Conservation (phyloP, 2,329 filamentous ascomycete species). For the Metarhizium sp. region DNA sequence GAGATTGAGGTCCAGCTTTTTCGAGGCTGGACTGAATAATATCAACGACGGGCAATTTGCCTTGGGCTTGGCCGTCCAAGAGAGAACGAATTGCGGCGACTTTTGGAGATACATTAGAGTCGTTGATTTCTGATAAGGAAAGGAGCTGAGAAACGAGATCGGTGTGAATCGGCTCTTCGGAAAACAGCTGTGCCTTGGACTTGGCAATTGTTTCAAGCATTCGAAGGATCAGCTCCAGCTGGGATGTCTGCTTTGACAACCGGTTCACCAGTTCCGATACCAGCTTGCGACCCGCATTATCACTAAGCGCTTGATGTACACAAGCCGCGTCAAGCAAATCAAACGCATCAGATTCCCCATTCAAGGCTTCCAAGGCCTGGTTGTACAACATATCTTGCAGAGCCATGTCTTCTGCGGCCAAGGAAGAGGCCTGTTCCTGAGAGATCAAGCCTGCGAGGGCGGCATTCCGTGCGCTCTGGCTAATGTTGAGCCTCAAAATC, state of each 20-base stretch:
- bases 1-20: slow-evolving; percentile 34
- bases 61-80: slow-evolving; percentile 33
- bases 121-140: slow-evolving; percentile 40
- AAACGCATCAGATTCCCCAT: slow-evolving; percentile 26
- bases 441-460: slow-evolving; percentile 38
- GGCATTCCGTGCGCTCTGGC: slow-evolving; percentile 12
- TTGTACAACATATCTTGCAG: slow-evolving; percentile 40
- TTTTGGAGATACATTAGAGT: slow-evolving; percentile 28
- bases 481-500: slow-evolving; percentile 25
- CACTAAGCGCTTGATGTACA: slow-evolving; percentile 29
- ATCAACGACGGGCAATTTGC: slow-evolving; percentile 33
- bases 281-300: slow-evolving; percentile 23
- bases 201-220: slow-evolving; percentile 40
- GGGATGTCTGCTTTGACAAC: slow-evolving; percentile 19
- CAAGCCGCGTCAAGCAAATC: slow-evolving; percentile 40
- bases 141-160: slow-evolving; percentile 43
- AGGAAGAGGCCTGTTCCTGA: slow-evolving; percentile 25
- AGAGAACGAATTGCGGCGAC: slow-evolving; percentile 32
- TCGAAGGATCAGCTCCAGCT: slow-evolving; percentile 25
- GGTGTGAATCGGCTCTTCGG: slow-evolving; percentile 35
- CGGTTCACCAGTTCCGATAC: slow-evolving; percentile 25
- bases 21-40: slow-evolving; percentile 50
- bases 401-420: slow-evolving; percentile 27
- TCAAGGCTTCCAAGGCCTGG: slow-evolving; percentile 28
- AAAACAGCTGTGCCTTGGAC: slow-evolving; percentile 34